Evolutionary conservation across 768 basidiomycete genomes (phyloP), one percentile per base, ranked within the genome.

Genomic region (Hygrocybe punicea): DNA sequence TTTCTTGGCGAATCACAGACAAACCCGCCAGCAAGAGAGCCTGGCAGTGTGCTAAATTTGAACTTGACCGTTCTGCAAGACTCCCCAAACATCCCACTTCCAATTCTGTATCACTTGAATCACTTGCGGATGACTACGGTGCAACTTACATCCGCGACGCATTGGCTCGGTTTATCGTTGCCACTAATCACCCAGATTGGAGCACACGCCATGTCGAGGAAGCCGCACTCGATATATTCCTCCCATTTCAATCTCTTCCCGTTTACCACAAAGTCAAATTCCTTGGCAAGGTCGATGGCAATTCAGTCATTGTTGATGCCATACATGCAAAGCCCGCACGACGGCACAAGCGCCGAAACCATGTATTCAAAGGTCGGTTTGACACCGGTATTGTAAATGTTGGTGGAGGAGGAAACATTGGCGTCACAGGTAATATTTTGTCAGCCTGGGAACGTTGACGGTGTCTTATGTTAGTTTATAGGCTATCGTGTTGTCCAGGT

Each of bases 401-500:
- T n/a, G n/a, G n/a, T n/a, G n/a, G n/a, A n/a, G n/a, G n/a, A n/a
- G n/a, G n/a, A n/a, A n/a, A n/a, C n/a, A n/a, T n/a, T n/a, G n/a
- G n/a, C n/a, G n/a, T n/a, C n/a, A n/a, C n/a, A n/a, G n/a, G n/a
- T n/a, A n/a, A n/a, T n/a, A n/a, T n/a, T n/a, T n/a, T n/a, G n/a
- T n/a, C n/a, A n/a, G n/a, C n/a, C n/a, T n/a, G n/a, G n/a, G n/a
- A n/a, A n/a, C n/a, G n/a, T n/a, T n/a, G n/a, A n/a, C n/a, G n/a
- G n/a, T n/a, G n/a, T 25, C 39, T 19, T 36, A 54, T 55, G 54
- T 60, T 34, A 34, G n/a, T n/a, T 49, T 29, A 29, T 29, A 65
- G 68, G 58, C 6, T 71, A 37, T 68, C 74, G 64, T 39, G 60
- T 68, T 35, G 65, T 51, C 13, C 65, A 58, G 24, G 55, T 69